phyloP scores from a whole-genome alignment of 2,329 filamentous ascomycete genomes.

The Trichoderma aggressivum region DNA sequence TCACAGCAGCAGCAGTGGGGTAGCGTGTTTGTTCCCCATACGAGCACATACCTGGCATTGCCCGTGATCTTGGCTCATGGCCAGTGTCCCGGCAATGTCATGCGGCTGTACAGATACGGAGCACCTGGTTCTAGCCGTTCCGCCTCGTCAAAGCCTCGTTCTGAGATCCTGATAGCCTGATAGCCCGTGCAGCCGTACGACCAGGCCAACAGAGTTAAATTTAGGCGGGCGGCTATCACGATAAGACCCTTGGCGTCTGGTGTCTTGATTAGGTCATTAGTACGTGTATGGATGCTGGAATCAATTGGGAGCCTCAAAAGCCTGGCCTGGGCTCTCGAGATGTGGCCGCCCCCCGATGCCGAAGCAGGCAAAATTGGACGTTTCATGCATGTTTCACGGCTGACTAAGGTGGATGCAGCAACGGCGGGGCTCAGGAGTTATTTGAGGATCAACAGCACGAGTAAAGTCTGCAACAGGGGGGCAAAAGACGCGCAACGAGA shows the following conservation, averaged over 20 bases:
- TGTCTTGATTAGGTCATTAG: background rate
- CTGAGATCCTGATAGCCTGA: background rate
- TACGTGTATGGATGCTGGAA: background rate
- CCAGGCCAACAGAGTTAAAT: background rate
- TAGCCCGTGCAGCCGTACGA: background rate
- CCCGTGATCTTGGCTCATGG: background rate
- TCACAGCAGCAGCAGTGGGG: background rate
- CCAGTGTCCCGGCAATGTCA: background rate
- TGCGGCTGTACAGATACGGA: background rate
- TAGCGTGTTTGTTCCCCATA: background rate
- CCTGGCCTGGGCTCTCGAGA: background rate
- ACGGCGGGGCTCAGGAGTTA: background rate
- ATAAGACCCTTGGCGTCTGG: background rate
- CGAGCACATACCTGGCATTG: slow-evolving; percentile 4
- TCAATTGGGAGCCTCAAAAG: background rate
- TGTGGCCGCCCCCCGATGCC: background rate
- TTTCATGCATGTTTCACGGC: background rate
- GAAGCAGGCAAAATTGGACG: background rate
- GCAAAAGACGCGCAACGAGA: background rate
- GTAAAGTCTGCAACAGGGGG: background rate
- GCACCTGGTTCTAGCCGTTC: background rate
- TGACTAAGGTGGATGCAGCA: background rate
- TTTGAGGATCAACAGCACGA: background rate
- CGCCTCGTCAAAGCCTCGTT: background rate
- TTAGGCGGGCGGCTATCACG: background rate